Base-by-base conservation (phyloP, 1,139 yeast species). In the Blastobotrys ciferrii region DNA sequence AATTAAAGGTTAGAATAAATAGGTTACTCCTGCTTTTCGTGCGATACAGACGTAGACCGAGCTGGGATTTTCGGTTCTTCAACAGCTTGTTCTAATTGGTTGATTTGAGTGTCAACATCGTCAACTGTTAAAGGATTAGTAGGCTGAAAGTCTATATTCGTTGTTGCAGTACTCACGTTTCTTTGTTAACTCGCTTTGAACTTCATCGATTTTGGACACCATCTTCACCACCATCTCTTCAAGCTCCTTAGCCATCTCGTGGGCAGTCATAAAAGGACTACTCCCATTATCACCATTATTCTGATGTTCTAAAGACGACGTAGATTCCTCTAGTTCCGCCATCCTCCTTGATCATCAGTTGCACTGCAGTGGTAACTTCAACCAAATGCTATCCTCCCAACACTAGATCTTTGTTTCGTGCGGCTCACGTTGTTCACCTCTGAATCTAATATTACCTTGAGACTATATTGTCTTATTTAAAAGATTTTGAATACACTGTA, bases 171-270 rank as follows among this genome's bases (percentile, higher is more conserved):
- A 44, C 55, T 32, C 45, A 55, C 58, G 42, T 35, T 51, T 49
- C 31, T 50, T n/a, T 15, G 36, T 14, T 30, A 51, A 15, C 49
- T 60, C 46, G 51, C 54, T 9, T 38, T 55, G 42, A 43, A 53
- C 53, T 20, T 31, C 14, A 11, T 52, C 52, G 14, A 55, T 46
- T 15, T 44, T 47, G 15, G 42, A 17, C 13, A 51, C 43, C 55
- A 53, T 32, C 6, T 46, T 40, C 25, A 39, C 41, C 30, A 54
- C 38, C 49, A 51, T 42, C 6, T 48, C 48, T 35, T 55, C 58
- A 17, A 55, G 41, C 20, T 55, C 57, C 12, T 56, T 36, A 4
- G 53, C 53, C 12, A 50, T 43, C 44, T 54, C 57, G 36, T 54
- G 57, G 4, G 50, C 52, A 2, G 53, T 33, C n/a, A 28, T 28